Evolutionary conservation across 2,329 filamentous ascomycete species (phyloP), one percentile per base, ranked within the genome.

Genomic region (Knufia fluminis): DNA sequence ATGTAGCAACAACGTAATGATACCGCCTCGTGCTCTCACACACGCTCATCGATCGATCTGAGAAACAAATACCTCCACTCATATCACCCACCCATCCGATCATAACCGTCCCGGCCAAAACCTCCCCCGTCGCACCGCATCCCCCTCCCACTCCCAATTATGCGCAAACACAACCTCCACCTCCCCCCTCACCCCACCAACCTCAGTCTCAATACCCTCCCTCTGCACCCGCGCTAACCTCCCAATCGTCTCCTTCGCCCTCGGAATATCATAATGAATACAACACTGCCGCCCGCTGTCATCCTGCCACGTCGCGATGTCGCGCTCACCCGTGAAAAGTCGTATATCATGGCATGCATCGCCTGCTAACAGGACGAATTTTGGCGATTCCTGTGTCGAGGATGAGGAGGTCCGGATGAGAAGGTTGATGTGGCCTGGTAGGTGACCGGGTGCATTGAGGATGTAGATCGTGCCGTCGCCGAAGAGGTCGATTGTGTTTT

Each of bases 161-260:
- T 65, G 63, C 1, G 62, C 63, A 38, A 64, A 58, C 12, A 65
- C 57, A 23, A 64, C 54, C 44, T 66, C 62, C 8, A 65, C 57
- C 12, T 51, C 49, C 16, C 49, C 41, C n/a, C 47, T 32, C 22
- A 17, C 14, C 14, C 46, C 39, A 19, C 36, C 24, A 12, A 16
- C 17, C 10, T 49, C 47, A 20, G 39, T 26, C n/a, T 50, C 40
- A 2, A 58, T 39, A 3, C 56, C 56, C 9, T 57, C 51, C 16
- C 46, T 51, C 26, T 54, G 53, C 9, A 47, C 54, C 39, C 48
- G 31, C 32, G 49, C 46, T 43, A 58, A 23, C 33, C 51, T 48
- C 23, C 49, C 49, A 45, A 65, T 41, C 3, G 59, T 64, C 32
- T 61, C 47, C 51, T 59, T 57, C 2, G 63, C 57, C 24, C 31